Evolutionary conservation across 1,139 yeast genomes (phyloP), one percentile per base, ranked within the genome.

Genomic region (Pichia sp.): DNA sequence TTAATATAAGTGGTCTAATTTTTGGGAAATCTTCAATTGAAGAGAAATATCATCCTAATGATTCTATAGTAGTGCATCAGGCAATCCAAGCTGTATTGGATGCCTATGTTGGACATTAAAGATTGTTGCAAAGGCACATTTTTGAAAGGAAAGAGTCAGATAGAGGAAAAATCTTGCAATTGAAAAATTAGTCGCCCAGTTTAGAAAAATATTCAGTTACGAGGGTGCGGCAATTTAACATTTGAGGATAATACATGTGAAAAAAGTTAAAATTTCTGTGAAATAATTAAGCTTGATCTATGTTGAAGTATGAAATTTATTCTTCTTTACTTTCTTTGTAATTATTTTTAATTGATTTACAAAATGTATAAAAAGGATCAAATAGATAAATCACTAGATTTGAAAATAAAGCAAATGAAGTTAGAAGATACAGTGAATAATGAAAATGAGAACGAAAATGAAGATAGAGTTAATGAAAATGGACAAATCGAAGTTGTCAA

Each of bases 1-100:
- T 72, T 5, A 63, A 67, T 4, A 43, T 66, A 23, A 66, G 72
- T 43, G 68, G 72, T 1, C 67, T 63, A 44, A 40, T 71, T 5
- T 70, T 58, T 42, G 48, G 50, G 11, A 32, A 23, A 3, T 17
- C 40, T 8, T 24, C 25, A 10, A 4, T 19, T 12, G 36, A 35
- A 17, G 11, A 14, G 4, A 36, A 38, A n/a, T 40, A 40, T 20
- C 39, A 34, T 25, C 30, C 40, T 2, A 34, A 36, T 10, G 46
- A 43, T 22, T 33, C 37, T 3, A 15, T 22, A 4, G 31, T 43
- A 14, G 36, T 43, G 5, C 33, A 38, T 15, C 42, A 40, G n/a
- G 38, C 28, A 4, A 9, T 28, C 7, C 42, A 43, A 20, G 20
- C 40, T 8, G 34, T 38, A 9, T 26, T 21, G 4, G 30, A 40